phyloP scores from a whole-genome alignment of 495 filamentous ascomycete genomes.

The Trichoderma gamsii region DNA sequence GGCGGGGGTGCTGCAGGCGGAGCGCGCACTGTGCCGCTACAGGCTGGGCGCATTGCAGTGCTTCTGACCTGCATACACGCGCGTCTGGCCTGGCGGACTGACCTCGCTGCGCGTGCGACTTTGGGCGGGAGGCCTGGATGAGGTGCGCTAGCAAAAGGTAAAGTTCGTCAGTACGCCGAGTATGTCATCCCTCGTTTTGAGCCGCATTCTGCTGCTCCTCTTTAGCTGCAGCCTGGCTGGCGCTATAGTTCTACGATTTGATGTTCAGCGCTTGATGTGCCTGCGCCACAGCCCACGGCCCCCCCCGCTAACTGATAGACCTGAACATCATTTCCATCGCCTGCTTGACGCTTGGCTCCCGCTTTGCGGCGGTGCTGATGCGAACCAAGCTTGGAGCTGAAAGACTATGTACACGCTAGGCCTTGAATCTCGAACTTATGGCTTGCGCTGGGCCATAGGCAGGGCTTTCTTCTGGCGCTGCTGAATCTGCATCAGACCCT shows the following conservation, averaged over 20 bases:
- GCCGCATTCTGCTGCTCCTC: background rate
- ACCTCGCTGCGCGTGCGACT: background rate
- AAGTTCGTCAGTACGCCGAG: too few species aligned
- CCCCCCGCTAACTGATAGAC: background rate
- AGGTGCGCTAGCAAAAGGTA: background rate
- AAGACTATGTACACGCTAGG: too few species aligned
- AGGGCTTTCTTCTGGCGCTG: too few species aligned
- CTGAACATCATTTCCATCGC: background rate
- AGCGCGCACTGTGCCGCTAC: background rate
- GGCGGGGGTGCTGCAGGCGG: background rate
- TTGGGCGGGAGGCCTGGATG: too few species aligned
- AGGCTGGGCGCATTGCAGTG: background rate
- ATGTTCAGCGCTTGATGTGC: background rate
- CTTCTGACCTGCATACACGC: conserved; percentile 13
- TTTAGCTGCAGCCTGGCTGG: background rate
- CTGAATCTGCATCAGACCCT: too few species aligned
- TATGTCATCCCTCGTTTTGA: background rate
- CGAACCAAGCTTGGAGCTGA: background rate
- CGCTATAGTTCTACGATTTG: background rate
- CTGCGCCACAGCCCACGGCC: background rate
- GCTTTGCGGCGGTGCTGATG: conserved; percentile 2
- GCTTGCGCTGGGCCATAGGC: too few species aligned
- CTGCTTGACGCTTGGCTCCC: background rate
- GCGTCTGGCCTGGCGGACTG: conserved; percentile 6
- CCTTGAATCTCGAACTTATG: too few species aligned